Conservation (phyloP, 2,329 filamentous ascomycete genomes). For the Microdochium trichocladiopsis region DNA sequence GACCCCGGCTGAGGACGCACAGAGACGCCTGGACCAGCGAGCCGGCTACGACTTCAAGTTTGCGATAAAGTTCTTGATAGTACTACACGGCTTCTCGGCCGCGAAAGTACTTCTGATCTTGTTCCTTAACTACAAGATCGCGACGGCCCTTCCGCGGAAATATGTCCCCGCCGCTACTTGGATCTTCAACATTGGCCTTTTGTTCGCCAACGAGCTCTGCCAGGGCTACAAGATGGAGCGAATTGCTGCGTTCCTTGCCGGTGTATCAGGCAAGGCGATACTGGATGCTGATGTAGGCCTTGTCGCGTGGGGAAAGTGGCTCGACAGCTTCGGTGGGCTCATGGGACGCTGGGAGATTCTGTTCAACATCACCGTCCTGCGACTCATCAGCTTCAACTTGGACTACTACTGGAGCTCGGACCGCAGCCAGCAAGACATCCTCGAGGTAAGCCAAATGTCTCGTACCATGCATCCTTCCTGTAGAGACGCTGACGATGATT, state of each 20-base stretch:
- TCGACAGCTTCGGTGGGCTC: slow-evolving; percentile 79
- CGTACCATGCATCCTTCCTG: background rate
- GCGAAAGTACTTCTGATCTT: slow-evolving; percentile 78
- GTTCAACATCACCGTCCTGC: slow-evolving; percentile 91
- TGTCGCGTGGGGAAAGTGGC: slow-evolving; percentile 57
- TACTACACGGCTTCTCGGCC: slow-evolving; percentile 78
- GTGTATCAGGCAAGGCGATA: slow-evolving; percentile 22
- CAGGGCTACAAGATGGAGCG: slow-evolving; percentile 67
- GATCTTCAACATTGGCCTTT: slow-evolving; percentile 76
- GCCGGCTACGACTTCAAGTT: slow-evolving; percentile 79
- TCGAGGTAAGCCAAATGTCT: slow-evolving; percentile 66
- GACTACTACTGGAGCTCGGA: slow-evolving; percentile 92
- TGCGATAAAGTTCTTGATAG: slow-evolving; percentile 69
- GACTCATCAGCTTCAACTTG: slow-evolving; percentile 92
- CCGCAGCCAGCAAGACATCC: slow-evolving; percentile 51
- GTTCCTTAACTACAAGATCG: slow-evolving; percentile 73
- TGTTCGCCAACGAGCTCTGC: slow-evolving; percentile 86
- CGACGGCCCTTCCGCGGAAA: slow-evolving; percentile 60
- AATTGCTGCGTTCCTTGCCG: slow-evolving; percentile 47
- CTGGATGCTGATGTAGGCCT: slow-evolving; percentile 34
- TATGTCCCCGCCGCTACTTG: slow-evolving; percentile 75
- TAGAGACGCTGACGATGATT: slow-evolving; percentile 42
- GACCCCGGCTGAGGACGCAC: slow-evolving; percentile 33
- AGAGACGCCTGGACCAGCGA: slow-evolving; percentile 59
- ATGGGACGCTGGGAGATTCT: slow-evolving; percentile 91